Evolutionary conservation across 306 rosid genomes (phyloP).

Genomic region (Cucurbita ficifolia): DNA sequence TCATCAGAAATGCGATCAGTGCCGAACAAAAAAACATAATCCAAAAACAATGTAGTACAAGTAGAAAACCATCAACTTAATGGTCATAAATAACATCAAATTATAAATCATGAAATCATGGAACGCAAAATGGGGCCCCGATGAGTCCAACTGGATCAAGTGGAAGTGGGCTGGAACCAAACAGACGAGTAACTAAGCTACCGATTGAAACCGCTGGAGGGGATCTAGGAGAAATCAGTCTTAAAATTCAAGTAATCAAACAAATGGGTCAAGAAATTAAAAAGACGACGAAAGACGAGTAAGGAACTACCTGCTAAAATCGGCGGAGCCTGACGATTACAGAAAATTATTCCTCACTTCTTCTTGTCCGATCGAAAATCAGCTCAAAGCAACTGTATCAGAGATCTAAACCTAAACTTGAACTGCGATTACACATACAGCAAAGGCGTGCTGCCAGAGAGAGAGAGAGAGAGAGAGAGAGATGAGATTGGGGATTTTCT

Average conservation of each 20-base stretch:
- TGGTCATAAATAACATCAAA: not conserved
- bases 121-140: not conserved
- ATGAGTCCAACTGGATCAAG: not conserved
- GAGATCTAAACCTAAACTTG: not conserved
- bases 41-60: not conserved
- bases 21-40: not conserved
- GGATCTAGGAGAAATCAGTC: not conserved
- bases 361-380: not conserved
- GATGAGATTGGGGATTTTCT: not conserved
- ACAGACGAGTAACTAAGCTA: not conserved
- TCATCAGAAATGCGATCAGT: not conserved
- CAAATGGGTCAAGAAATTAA: not conserved
- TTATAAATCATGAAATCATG: not conserved
- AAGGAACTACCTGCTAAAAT: not conserved
- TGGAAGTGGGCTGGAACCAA: not conserved
- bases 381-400: not conserved
- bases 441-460: not conserved
- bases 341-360: not conserved
- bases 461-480: not conserved
- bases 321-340: not conserved
- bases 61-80: not conserved
- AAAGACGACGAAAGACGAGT: not conserved
- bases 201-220: not conserved
- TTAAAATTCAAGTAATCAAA: not conserved
- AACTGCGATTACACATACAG: not conserved